These are phyloP conservation scores for Globisporangium uncinulatum DNA, from an alignment of 352 stramenopile species.

Conservation along the genomic window DNA sequence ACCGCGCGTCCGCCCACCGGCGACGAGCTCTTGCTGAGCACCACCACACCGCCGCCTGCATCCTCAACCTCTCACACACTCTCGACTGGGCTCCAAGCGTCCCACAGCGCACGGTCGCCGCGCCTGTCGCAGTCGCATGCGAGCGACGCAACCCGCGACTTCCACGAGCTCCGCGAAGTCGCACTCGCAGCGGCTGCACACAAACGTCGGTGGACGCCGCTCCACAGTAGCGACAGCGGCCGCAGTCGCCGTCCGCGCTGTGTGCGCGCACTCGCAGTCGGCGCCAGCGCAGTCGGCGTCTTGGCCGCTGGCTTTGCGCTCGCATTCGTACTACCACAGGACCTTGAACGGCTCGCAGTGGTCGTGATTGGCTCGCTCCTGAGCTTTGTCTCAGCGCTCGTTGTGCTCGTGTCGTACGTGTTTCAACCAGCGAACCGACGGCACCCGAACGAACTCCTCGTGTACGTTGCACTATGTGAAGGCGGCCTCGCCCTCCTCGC, in stretches of 20 bases:
- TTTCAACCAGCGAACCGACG: slow-evolving; percentile 25
- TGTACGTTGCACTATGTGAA: slow-evolving; percentile 59
- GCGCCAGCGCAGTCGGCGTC: slow-evolving; percentile 18
- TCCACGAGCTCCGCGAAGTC: slow-evolving; percentile 1
- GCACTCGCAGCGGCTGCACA: slow-evolving; percentile 6
- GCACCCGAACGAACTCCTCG: slow-evolving; percentile 60
- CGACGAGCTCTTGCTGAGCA: background rate
- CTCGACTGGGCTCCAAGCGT: slow-evolving; percentile 32
- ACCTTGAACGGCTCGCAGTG: slow-evolving; percentile 33
- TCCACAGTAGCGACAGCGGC: slow-evolving; percentile 25
- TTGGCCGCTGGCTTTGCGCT: slow-evolving; percentile 39
- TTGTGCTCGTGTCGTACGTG: slow-evolving; percentile 53
- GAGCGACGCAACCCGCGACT: background rate
- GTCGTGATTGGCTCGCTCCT: slow-evolving; percentile 41
- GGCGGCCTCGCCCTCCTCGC: slow-evolving; percentile 43
- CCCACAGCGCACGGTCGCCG: slow-evolving; percentile 5
- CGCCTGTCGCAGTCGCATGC: slow-evolving; percentile 2
- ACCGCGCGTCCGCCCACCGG: background rate
- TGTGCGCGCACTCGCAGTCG: slow-evolving; percentile 22
- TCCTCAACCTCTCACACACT: slow-evolving; percentile 37
- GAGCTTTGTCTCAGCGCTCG: slow-evolving; percentile 41
- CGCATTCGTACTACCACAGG: slow-evolving; percentile 31
- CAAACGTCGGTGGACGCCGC: slow-evolving; percentile 24
- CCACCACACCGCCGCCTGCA: background rate
- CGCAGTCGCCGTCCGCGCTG: slow-evolving; percentile 9